Evolutionary conservation across 164 flowering plant genomes (phyloP), one percentile per base, ranked within the genome.

Genomic region (Nymphaea colorata): DNA sequence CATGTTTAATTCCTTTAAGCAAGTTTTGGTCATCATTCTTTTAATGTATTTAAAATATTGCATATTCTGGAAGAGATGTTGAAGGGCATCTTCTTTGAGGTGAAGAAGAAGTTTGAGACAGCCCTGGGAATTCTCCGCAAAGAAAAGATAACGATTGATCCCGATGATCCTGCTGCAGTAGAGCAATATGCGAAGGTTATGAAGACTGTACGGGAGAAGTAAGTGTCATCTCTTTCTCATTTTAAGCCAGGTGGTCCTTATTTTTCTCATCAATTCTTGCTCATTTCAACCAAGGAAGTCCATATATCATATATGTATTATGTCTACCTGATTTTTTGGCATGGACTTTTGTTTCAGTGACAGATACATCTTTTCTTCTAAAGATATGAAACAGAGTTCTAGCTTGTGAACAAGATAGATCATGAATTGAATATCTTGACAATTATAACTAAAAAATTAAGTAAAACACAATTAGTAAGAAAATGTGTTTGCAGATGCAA

Each of bases 141-240:
- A 80, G 99, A 94, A 78, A 91, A 91, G 82, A 94, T 94, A 76
- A 87, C 94, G 70, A 90, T 94, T 17, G 96, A 75, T 68, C 99
- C 98, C 43, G 87, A 90, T 0, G 91, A 91, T 79, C 94, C 92
- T 42, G 89, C 96, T 76, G 98, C 98, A 57, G 99, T 94, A 15
- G 25, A 80, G 55, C 90, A 86, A 3, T 94, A 90, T 80, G 87
- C 99, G 41, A 88, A 83, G 42, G 96, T 94, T 73, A 87, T 94
- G 99, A 91, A 94, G 82, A 88, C 83, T 18, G 78, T 85, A 1
- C 79, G 98, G 74, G 88, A 91, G 74, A 87, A 91, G 99, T 94
- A 78, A 76, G 85, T 42, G 67, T 45, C 61, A 17, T 61, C 17
- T 61, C 63, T n/a, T 61, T n/a, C n/a, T 61, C 16, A 61, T 36